These are phyloP conservation scores for Berberis thunbergii DNA, from an alignment of 164 flowering plant genomes.

Conservation along the genomic window DNA sequence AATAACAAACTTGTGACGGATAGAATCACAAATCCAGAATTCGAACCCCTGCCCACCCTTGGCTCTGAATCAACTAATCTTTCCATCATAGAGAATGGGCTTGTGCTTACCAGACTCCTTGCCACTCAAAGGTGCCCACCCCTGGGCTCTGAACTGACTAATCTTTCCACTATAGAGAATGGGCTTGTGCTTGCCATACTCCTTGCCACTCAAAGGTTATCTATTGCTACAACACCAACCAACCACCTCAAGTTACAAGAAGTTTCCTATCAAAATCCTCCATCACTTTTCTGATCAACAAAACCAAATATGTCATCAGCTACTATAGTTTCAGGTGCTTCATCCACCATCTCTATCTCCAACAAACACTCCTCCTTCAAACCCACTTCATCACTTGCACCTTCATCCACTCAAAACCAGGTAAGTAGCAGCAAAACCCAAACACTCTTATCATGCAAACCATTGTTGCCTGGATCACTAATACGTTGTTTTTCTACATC, in stretches of 20 bases:
- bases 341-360: slow-evolving; percentile 32
- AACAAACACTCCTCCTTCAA: slow-evolving; percentile 16
- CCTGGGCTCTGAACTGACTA: too few species aligned
- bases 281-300: neutral
- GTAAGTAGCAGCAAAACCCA: slow-evolving; percentile 9
- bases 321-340: slow-evolving; percentile 35
- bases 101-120: slow-evolving; percentile 15
- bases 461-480: neutral
- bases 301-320: slow-evolving; percentile 27
- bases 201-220: slow-evolving; percentile 20
- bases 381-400: slow-evolving; percentile 10
- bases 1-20: too few species aligned
- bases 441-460: neutral
- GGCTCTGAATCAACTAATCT: too few species aligned
- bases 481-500: too few species aligned
- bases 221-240: neutral
- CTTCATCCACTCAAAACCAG: slow-evolving; percentile 23
- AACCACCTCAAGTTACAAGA: neutral
- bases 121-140: slow-evolving; percentile 11
- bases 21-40: too few species aligned
- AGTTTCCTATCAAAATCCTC: neutral
- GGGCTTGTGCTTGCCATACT: slow-evolving; percentile 14
- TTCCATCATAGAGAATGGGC: neutral
- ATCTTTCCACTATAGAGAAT: too few species aligned
- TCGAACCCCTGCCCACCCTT: too few species aligned